Percentiles rank a stretch among this genome's conserved stretches.
These are phyloP conservation scores for Penstemon davidsonii DNA, from an alignment of 257 asterid species.

Conservation along the genomic window DNA sequence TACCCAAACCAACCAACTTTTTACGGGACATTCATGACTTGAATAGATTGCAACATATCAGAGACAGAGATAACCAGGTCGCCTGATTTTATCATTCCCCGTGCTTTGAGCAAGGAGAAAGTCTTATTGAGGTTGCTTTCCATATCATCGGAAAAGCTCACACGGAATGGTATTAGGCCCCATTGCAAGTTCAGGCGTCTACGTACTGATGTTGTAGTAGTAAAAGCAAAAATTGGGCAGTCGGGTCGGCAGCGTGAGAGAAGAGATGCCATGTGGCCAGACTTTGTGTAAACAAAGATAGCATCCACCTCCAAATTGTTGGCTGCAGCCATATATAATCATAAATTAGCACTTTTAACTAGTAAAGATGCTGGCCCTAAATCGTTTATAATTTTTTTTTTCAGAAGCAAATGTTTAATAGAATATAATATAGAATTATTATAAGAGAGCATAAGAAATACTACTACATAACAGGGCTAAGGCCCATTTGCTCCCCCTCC, in stretches of 20 bases:
- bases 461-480: no score
- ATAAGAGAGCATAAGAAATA: no score
- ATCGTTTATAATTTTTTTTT: no score
- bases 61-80: constrained; percentile 94
- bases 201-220: constrained; percentile 75
- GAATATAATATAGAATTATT: no score
- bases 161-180: constrained; percentile 94
- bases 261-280: constrained; percentile 96
- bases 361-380: no score
- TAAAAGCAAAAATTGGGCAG: constrained; percentile 95
- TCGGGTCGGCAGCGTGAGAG: constrained; percentile 95
- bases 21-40: constrained; percentile 94
- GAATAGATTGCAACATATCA: constrained; percentile 95
- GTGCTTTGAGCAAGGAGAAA: constrained; percentile 78
- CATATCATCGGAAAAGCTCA: constrained; percentile 93
- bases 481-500: no score
- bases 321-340: constrained; percentile 50
- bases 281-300: constrained; percentile 85
- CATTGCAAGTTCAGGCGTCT: constrained; percentile 93
- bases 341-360: constrained; percentile 13
- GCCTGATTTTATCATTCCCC: constrained; percentile 94
- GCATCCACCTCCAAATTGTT: constrained; percentile 93
- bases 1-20: constrained; percentile 3
- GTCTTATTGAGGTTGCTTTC: constrained; percentile 95
- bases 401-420: no score